Conservation (phyloP, 2,329 filamentous ascomycete species). For the Epichloe coenophiala region DNA sequence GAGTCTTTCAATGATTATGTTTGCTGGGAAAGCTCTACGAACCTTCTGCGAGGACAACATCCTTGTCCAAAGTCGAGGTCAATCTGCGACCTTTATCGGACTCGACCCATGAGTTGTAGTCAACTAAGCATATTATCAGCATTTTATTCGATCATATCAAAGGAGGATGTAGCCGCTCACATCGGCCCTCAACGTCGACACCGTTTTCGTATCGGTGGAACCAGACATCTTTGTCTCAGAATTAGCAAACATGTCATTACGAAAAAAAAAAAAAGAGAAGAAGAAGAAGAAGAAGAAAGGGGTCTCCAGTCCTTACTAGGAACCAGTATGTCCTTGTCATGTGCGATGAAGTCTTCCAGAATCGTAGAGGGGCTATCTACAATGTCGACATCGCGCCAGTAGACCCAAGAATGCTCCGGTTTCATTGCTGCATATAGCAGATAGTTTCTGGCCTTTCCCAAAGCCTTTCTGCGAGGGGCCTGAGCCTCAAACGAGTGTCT, state of each 20-base stretch:
- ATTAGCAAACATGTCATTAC: slow-evolving; percentile 11
- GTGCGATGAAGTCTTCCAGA: slow-evolving; percentile 87
- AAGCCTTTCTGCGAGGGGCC: slow-evolving; percentile 75
- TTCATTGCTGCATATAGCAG: slow-evolving; percentile 73
- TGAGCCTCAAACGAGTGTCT: slow-evolving; percentile 80
- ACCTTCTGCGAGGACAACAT: slow-evolving; percentile 83
- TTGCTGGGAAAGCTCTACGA: slow-evolving; percentile 8
- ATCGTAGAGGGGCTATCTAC: slow-evolving; percentile 78
- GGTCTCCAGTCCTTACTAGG: slow-evolving; percentile 55
- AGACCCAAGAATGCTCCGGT: slow-evolving; percentile 94
- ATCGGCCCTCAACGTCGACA: slow-evolving; percentile 85
- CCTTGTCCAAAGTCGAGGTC: slow-evolving; percentile 57
- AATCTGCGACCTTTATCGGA: slow-evolving; percentile 72
- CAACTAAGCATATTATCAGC: slow-evolving; percentile 43
- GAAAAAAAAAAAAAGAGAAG: not conserved
- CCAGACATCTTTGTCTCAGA: slow-evolving; percentile 62
- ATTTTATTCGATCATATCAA: not conserved
- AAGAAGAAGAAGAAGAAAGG: not conserved
- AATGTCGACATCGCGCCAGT: slow-evolving; percentile 97
- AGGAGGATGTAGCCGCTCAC: slow-evolving; percentile 35
- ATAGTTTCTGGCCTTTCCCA: slow-evolving; percentile 87
- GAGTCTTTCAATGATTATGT: not conserved
- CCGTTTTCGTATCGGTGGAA: slow-evolving; percentile 79
- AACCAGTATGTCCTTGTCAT: slow-evolving; percentile 84
- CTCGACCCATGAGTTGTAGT: slow-evolving; percentile 99